These are phyloP conservation scores for Macadamia integrifolia DNA, from an alignment of 164 flowering plant species.

Conservation along the genomic window DNA sequence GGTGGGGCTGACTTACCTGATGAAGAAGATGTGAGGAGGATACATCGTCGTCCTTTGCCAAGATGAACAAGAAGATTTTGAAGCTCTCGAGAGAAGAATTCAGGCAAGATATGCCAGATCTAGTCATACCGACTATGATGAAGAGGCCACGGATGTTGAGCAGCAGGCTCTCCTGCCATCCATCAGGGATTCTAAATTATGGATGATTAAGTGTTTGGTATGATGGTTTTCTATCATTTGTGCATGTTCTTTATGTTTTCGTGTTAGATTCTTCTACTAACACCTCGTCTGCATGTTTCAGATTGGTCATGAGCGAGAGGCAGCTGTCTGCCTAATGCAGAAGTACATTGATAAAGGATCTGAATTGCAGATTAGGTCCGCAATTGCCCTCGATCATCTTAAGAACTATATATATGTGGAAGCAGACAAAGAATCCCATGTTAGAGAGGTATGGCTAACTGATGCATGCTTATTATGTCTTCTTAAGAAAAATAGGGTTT, in stretches of 20 bases:
- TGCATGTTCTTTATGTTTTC: not conserved
- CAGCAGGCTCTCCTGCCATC: slow-evolving; percentile 97
- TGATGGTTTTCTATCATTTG: slow-evolving; percentile 12
- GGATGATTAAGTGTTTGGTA: slow-evolving; percentile 99
- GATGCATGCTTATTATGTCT: not conserved
- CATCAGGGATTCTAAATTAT: slow-evolving; percentile 88
- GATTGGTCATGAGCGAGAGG: slow-evolving; percentile 95
- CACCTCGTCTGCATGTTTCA: slow-evolving; percentile 15
- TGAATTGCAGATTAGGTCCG: slow-evolving; percentile 85
- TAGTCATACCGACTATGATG: slow-evolving; percentile 64
- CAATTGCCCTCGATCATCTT: slow-evolving; percentile 88
- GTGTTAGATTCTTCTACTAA: not conserved
- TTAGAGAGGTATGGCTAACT: slow-evolving; percentile 64
- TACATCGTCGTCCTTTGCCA: slow-evolving; percentile 60
- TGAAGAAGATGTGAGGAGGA: slow-evolving; percentile 56
- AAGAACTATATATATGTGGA: slow-evolving; percentile 83
- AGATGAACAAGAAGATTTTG: slow-evolving; percentile 83
- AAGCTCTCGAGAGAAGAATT: slow-evolving; percentile 70
- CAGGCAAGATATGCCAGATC: slow-evolving; percentile 67
- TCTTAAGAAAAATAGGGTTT: not conserved
- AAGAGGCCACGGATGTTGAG: slow-evolving; percentile 91
- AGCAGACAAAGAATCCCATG: slow-evolving; percentile 98
- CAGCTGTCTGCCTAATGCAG: slow-evolving; percentile 92
- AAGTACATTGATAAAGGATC: slow-evolving; percentile 79
- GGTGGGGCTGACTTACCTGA: slow-evolving; percentile 64